Evolutionary conservation across 2,329 filamentous ascomycete genomes (phyloP), one percentile per base, ranked within the genome.

Genomic region (Colletotrichum sp.): DNA sequence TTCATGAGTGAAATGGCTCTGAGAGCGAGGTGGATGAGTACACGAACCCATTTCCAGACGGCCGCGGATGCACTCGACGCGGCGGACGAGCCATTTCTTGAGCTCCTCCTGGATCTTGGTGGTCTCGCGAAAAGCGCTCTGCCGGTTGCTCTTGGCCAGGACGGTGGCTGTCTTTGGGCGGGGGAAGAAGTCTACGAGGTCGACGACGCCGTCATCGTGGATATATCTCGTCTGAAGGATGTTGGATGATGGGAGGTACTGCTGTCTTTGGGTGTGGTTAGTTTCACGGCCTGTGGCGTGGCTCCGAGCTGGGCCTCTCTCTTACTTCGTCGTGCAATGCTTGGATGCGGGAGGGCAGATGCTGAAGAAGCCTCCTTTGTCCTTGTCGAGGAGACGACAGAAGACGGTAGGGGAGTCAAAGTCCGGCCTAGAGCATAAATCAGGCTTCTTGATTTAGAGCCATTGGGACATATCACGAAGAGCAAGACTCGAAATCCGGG

Each of bases 321-420:
- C 77, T 75, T 52, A 78, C 83, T 96, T 96, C 44, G 92, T 95
- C 4, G 93, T 95, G 80, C 89, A 92, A 8, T 85, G 86, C 30
- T 89, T 82, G 12, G 87, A 83, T 2, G 85, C 79, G 4, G 89
- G 88, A 26, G 91, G 89, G n/a, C 89, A 84, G 78, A 96, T 94
- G 78, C 89, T 92, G 83, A 95, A 95, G 82, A 93, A 91, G 0
- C 94, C 94, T 28, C 94, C 94, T 81, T 94, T 95, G 79, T 94
- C 87, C 81, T 94, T 93, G 84, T 96, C 94, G 4, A 96, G 85
- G 18, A 96, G 88, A 55, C 94, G 91, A 81, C 93, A 95, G 82
- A 96, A 96, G 66, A 96, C 85, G 1, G 93, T 93, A 0, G 94
- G 94, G 8, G 94, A 95, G 83, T 96, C 94, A 81, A 96, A 96